These are phyloP conservation scores for Cystoderma amianthinum DNA, from an alignment of 768 basidiomycete species.

Conservation along the genomic window DNA sequence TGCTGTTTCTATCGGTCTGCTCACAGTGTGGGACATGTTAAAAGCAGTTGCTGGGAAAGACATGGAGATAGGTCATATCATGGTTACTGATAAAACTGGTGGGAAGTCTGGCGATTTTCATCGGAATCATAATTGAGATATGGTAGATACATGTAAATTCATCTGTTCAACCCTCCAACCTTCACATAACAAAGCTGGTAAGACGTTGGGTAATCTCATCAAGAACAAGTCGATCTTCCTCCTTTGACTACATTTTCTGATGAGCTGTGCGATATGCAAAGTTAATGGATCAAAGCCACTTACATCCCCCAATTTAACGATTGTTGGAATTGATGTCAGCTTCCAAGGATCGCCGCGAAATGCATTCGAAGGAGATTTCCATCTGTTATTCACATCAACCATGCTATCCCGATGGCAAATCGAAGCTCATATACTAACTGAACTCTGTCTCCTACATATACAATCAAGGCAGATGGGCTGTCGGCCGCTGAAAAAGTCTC, in stretches of 20 bases:
- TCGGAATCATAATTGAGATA: constrained; percentile 8
- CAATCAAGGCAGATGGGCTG: constrained; percentile 48
- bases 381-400: too few species aligned
- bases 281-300: constrained; percentile 13
- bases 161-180: constrained; percentile 4
- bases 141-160: not conserved
- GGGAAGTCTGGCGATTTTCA: constrained; percentile 71
- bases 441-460: constrained; percentile 61
- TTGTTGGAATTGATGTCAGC: constrained; percentile 54
- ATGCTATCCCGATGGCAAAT: constrained; percentile 1
- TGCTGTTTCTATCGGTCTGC: constrained; percentile 68
- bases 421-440: constrained; percentile 38
- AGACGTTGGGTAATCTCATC: constrained; percentile 25
- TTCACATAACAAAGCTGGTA: constrained; percentile 20
- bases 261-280: not conserved
- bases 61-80: constrained; percentile 70
- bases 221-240: constrained; percentile 36
- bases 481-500: constrained; percentile 37
- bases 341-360: constrained; percentile 63
- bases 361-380: constrained; percentile 53
- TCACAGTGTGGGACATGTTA: constrained; percentile 93
- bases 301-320: constrained; percentile 55
- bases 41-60: constrained; percentile 86
- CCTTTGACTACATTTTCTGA: constrained; percentile 30
- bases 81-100: constrained; percentile 62